Base-by-base conservation (phyloP, 257 asterid species). In the Nicotiana paniculata region DNA sequence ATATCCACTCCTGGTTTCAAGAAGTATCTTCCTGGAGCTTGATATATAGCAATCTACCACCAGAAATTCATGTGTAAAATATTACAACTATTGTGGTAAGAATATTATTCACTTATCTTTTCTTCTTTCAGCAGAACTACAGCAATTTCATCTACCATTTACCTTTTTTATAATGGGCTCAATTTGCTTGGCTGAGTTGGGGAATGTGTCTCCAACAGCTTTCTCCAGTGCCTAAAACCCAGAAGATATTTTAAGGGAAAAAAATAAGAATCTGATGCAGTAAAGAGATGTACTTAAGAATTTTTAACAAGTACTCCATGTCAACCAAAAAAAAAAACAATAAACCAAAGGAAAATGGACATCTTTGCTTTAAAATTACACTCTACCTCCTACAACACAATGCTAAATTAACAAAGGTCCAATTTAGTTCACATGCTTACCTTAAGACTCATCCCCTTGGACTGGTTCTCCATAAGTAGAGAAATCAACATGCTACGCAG, bases 121-220 rank as follows among this genome's bases (percentile, higher is more conserved):
- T 54, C 79, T 24, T 46, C 46, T 46, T 46, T 15, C 9, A 51
- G 26, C 62, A 26, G 63, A 75, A 51, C 8, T 51, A 28, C 18
- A 15, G 16, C 79, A 74, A 81, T 17, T 17, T 46, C 48, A 79
- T 85, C 76, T 77, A 77, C 80, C 63, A 82, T 93, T 77, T 90
- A 95, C 99, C 84, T 93, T 95, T 85, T 91, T 94, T 83, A 96
- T 80, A 80, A 93, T 92, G 81, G 96, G 95, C 89, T 94, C 97
- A 46, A 96, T 92, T 86, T 91, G 90, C 88, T 85, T 85, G 79
- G 78, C 90, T 39, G 94, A 87, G 87, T 90, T 90, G 82, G 97
- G 97, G 89, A 90, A 84, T 85, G 88, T 87, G 75, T 92, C 92
- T 88, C 95, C 97, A 86, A 90, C 84, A 85, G 99, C 96, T 91